Evolutionary conservation across 495 filamentous ascomycete genomes (phyloP).

Genomic region (Polyplosphaeria fusca): DNA sequence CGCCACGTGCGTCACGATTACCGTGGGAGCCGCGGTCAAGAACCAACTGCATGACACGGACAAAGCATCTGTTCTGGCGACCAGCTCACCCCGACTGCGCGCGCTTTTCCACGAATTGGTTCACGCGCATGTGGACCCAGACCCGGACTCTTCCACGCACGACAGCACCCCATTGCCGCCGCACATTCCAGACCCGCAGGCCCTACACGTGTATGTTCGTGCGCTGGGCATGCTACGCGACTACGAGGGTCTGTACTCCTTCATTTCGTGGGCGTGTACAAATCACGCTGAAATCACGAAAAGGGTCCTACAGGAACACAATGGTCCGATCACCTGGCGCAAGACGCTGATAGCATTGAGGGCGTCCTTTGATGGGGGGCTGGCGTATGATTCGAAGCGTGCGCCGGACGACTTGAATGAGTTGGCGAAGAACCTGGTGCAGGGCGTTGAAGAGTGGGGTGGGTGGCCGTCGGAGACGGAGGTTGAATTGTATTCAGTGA

Average conservation of each 20-base stretch:
- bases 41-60: neutral
- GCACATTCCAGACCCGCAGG: slow-evolving; percentile 21
- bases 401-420: slow-evolving; percentile 31
- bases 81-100: slow-evolving; percentile 2
- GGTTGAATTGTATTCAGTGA: slow-evolving; percentile 45
- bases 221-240: slow-evolving; percentile 38
- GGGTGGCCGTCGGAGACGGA: slow-evolving; percentile 55
- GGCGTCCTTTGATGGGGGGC: slow-evolving; percentile 50
- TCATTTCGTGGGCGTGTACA: slow-evolving; percentile 34
- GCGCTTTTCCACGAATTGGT: slow-evolving; percentile 18
- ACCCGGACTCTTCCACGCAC: neutral
- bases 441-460: slow-evolving; percentile 47
- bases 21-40: slow-evolving; percentile 1
- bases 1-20: slow-evolving; percentile 1
- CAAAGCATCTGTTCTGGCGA: neutral
- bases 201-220: slow-evolving; percentile 42
- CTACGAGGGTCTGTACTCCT: slow-evolving; percentile 34
- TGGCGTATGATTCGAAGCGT: slow-evolving; percentile 1
- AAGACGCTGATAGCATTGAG: slow-evolving; percentile 52
- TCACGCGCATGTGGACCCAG: neutral
- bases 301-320: slow-evolving; percentile 27
- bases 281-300: slow-evolving; percentile 24
- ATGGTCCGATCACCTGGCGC: slow-evolving; percentile 48
- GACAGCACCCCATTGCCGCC: neutral
- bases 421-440: slow-evolving; percentile 46